Evolutionary conservation across 208 protist species (phyloP).

Genomic region (Leishmania lainsoni): DNA sequence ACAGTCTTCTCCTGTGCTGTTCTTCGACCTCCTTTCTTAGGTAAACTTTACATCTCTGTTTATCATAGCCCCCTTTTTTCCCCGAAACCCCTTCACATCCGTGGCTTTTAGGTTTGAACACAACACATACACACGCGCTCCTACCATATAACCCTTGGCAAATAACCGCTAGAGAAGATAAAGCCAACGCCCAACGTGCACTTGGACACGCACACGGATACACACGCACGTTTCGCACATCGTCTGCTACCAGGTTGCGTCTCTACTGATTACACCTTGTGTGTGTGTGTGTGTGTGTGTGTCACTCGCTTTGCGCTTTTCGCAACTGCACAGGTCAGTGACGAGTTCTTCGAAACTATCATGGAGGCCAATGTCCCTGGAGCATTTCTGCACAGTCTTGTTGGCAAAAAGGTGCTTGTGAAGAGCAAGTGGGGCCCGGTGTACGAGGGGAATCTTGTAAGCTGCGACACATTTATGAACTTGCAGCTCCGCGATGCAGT

Average conservation of each 20-base stretch:
- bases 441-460: constrained; percentile 96
- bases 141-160: neutral
- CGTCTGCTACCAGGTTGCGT: neutral
- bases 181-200: neutral
- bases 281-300: neutral
- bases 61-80: neutral
- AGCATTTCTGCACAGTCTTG: constrained; percentile 94
- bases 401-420: constrained; percentile 94
- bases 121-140: neutral
- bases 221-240: neutral
- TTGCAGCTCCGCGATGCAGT: constrained; percentile 90
- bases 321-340: neutral
- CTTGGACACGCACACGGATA: neutral
- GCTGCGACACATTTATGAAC: constrained; percentile 98
- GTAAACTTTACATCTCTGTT: neutral
- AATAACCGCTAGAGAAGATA: neutral
- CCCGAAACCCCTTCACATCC: too few species aligned
- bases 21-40: neutral
- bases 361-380: constrained; percentile 81
- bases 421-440: constrained; percentile 99
- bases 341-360: neutral
- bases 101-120: too few species aligned
- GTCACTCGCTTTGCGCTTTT: neutral
- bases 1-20: neutral
- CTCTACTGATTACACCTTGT: neutral